phyloP scores from a whole-genome alignment of 306 rosid species.

The Vachellia collinsii region DNA sequence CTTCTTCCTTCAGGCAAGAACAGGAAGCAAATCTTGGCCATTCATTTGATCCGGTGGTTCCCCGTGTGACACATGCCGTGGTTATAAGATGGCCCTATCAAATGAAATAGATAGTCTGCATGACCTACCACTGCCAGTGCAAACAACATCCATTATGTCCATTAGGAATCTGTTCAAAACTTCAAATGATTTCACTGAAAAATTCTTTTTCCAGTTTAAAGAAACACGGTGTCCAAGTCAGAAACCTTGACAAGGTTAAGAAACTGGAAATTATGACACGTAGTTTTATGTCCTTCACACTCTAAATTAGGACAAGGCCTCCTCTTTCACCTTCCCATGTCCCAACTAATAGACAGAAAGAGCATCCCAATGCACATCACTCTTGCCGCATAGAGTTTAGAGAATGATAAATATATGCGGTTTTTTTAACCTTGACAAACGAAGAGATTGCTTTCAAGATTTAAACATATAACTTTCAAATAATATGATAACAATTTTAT shows the following conservation, averaged over 20 bases:
- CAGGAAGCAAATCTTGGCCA: background rate
- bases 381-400: too few relatives aligned
- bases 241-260: background rate
- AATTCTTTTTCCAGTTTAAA: slow-evolving; percentile 6
- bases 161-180: background rate
- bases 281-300: slow-evolving; percentile 27
- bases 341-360: background rate
- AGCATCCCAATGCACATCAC: background rate
- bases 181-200: slow-evolving; percentile 12
- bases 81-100: background rate
- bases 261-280: slow-evolving; percentile 16
- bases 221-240: slow-evolving; percentile 12
- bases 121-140: background rate
- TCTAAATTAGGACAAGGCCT: slow-evolving; percentile 6
- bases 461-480: too few relatives aligned
- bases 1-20: background rate
- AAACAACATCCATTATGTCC: background rate
- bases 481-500: background rate
- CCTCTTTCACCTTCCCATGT: background rate
- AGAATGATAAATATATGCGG: too few relatives aligned
- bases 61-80: background rate
- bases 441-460: too few relatives aligned
- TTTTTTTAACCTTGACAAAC: too few relatives aligned
- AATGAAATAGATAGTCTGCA: background rate
- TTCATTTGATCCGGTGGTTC: background rate